phyloP scores from a whole-genome alignment of 345 rosid genomes.

The Stellera chamaejasme region DNA sequence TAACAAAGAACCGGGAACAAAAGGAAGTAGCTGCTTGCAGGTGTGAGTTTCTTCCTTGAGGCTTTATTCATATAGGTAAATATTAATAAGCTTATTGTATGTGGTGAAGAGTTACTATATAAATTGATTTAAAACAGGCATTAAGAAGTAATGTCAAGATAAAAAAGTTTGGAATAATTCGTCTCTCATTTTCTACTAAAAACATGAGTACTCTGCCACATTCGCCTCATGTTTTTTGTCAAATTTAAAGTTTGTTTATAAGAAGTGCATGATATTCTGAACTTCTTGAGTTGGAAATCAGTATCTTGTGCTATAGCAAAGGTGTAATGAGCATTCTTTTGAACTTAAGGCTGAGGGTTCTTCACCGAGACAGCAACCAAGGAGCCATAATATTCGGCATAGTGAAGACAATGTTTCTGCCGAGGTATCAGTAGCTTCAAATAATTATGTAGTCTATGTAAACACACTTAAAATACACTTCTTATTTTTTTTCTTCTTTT shows the following conservation, averaged over 20 bases:
- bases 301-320: neutral
- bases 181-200: no score
- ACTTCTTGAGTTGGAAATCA: neutral
- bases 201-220: no score
- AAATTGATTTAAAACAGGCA: neutral
- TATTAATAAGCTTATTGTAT: neutral
- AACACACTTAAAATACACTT: neutral
- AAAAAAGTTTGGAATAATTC: no score
- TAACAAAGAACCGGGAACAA: conserved; percentile 22
- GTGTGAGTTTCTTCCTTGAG: conserved; percentile 21
- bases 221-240: no score
- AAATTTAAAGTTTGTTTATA: no score
- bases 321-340: conserved; percentile 12
- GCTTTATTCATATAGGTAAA: conserved; percentile 7
- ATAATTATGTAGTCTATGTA: conserved; percentile 6
- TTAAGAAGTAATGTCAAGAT: no score
- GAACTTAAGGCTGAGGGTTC: conserved; percentile 37
- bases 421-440: conserved; percentile 24
- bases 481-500: neutral
- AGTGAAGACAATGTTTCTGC: conserved; percentile 19
- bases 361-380: conserved; percentile 22
- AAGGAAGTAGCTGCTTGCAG: conserved; percentile 23
- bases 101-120: neutral
- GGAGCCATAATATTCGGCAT: conserved; percentile 18
- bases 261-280: no score